phyloP scores from a whole-genome alignment of 495 filamentous ascomycete genomes.

The Rhypophila decipiens region DNA sequence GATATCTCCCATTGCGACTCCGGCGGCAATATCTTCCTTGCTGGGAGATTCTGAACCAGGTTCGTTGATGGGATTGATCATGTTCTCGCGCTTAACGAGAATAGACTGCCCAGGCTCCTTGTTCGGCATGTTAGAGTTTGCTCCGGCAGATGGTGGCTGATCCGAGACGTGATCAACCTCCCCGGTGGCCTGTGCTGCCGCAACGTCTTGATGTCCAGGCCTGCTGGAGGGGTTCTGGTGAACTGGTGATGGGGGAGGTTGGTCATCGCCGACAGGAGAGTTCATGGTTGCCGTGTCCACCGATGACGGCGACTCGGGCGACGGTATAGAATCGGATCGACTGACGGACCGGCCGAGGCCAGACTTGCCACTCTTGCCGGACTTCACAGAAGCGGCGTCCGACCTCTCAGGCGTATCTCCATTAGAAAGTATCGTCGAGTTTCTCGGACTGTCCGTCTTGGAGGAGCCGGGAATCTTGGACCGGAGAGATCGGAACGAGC shows the following conservation, averaged over 20 bases:
- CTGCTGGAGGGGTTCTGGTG: slow-evolving; percentile 68
- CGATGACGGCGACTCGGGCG: slow-evolving; percentile 37
- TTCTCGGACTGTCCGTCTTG: slow-evolving; percentile 72
- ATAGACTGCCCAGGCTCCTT: slow-evolving; percentile 68
- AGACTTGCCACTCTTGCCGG: slow-evolving; percentile 52
- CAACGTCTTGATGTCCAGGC: slow-evolving; percentile 67
- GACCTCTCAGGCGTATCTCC: slow-evolving; percentile 61
- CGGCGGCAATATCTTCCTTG: slow-evolving; percentile 32
- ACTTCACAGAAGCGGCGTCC: slow-evolving; percentile 67
- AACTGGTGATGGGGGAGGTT: slow-evolving; percentile 85
- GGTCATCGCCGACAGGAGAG: slow-evolving; percentile 44
- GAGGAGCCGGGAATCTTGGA: slow-evolving; percentile 54
- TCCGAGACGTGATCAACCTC: slow-evolving; percentile 98
- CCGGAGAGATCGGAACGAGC: slow-evolving; percentile 74
- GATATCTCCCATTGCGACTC: slow-evolving; percentile 65
- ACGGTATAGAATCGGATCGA: slow-evolving; percentile 31
- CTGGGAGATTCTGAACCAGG: slow-evolving; percentile 26
- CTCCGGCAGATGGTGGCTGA: slow-evolving; percentile 64
- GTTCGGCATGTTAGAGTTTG: slow-evolving; percentile 36
- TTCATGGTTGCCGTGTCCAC: slow-evolving; percentile 23
- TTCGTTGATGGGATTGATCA: slow-evolving; percentile 45
- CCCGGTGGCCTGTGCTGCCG: slow-evolving; percentile 72
- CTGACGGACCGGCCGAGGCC: slow-evolving; percentile 33
- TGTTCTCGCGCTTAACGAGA: slow-evolving; percentile 69
- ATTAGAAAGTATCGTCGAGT: slow-evolving; percentile 58